These are phyloP conservation scores for Oryza meridionalis DNA, from an alignment of 176 grass and related monocot genomes.

Conservation along the genomic window DNA sequence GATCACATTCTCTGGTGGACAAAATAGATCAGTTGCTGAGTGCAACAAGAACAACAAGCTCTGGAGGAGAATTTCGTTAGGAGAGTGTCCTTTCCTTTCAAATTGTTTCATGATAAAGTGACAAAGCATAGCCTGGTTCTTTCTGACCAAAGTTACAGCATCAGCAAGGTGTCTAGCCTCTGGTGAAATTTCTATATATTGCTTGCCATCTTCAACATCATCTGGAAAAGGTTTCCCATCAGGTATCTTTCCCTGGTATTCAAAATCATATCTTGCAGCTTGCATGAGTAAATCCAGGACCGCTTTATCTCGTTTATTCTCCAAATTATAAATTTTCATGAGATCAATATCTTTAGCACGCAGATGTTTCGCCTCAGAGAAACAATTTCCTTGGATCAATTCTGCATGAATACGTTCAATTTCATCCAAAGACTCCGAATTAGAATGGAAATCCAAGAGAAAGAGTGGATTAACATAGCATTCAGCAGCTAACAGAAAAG, in stretches of 20 bases:
- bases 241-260: constrained; percentile 57
- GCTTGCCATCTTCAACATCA: constrained; percentile 47
- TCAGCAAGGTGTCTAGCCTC: constrained; percentile 61
- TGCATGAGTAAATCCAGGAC: constrained; percentile 84
- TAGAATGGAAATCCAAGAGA: constrained; percentile 60
- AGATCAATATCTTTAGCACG: constrained; percentile 58
- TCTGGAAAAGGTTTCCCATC: constrained; percentile 53
- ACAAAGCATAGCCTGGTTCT: constrained; percentile 81
- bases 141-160: constrained; percentile 93
- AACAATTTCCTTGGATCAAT: constrained; percentile 54
- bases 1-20: constrained; percentile 75
- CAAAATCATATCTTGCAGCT: constrained; percentile 80
- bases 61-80: constrained; percentile 84
- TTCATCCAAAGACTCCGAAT: constrained; percentile 58
- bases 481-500: constrained; percentile 90
- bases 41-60: constrained; percentile 88
- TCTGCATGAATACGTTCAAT: constrained; percentile 63
- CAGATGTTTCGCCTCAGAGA: constrained; percentile 50
- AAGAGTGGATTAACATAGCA: constrained; percentile 93
- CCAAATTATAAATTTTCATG: constrained; percentile 52
- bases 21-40: constrained; percentile 86
- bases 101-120: constrained; percentile 80
- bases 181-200: constrained; percentile 67
- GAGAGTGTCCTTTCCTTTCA: constrained; percentile 59
- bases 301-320: constrained; percentile 81